Base-by-base conservation (phyloP, 768 basidiomycete genomes). In the Phanerochaete carnosa region DNA sequence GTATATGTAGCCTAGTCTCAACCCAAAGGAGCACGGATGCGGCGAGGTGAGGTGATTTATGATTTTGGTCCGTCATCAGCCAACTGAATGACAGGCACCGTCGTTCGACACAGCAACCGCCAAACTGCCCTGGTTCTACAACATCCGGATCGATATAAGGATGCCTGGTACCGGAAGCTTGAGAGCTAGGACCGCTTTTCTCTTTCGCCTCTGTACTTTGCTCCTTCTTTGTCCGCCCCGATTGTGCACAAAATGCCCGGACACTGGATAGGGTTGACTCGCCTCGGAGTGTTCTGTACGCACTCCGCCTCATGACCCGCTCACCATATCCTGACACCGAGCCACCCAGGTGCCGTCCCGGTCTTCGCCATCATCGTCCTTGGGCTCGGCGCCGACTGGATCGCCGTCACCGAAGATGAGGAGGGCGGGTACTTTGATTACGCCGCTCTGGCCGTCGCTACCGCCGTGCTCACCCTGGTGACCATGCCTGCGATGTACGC, bases 301-400 rank as follows among this genome's bases (percentile, higher is more conserved):
- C 26, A 16, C 23, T 9, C 23, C 23, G 26, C 47, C n/a, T 7
- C 19, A 19, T 19, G 39, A 6, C 33, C 7, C 33, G 33, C 33
- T 35, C 7, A 6, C 33, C 33, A 35, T 13, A 35, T 13, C 33
- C 33, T 35, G 33, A 35, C 33, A 6, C 33, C 33, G 33, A 35
- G 33, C 33, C 23, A 37, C 45, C 22, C 37, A 60, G 49, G 23
- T n/a, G 62, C 61, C 8, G 30, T 59, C 28, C 25, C 50, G 25
- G 8, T 72, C 9, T 72, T 75, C 54, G 66, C 74, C 4, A 0
- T 76, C 32, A 66, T 79, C 52, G 72, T 65, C 22, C 56, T 79
- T 23, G 71, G 65, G 13, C 0, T 77, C 1, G 62, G 68, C 5
- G 76, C 68, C 15, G 45, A 67, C 55, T 47, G 77, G 32, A 65